Base-by-base conservation (phyloP, 495 filamentous ascomycete species). In the Darksidea phi region DNA sequence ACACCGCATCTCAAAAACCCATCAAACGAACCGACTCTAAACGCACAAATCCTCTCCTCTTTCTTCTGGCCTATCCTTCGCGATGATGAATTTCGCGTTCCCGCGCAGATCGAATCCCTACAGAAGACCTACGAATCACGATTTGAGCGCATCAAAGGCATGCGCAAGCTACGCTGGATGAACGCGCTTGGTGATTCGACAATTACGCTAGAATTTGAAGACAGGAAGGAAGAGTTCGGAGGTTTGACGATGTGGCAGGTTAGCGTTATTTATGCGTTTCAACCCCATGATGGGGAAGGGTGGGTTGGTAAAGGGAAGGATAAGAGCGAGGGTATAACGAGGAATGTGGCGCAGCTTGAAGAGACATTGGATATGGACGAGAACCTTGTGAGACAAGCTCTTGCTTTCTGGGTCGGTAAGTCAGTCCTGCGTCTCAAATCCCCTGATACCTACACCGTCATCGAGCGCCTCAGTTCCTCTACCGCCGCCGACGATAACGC, bases 1-100 rank as follows among this genome's bases (percentile, higher is more conserved):
- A 53, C 48, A 17, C 57, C 57, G 18, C 13, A 1, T 34, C 51
- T 49, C 4, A 51, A 57, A 43, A 42, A 3, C 28, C 3, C 63
- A 21, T 43, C 59, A 15, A 20, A 54, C 25, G 41, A 37, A 1
- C 48, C 43, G 2, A 59, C 37, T 13, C 65, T 67, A 34, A 67
- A 67, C 38, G 83, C 90, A 6, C 89, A 92, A 56, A 92, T 97
- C 48, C 77, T 97, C 4, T 96, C 90, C 0, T 83, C 89, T n/a
- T 84, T 95, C 66, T 99, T 93, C 78, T 99, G 94, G 94, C 93
- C 95, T 0, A 77, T 85, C 1, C 77, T 97, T 11, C 86, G 90
- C 42, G 83, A 88, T 18, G 88, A 92, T 64, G 78, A 79, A 23
- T 97, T 95, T 74, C 70, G 76, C 32, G 74, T 95, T 10, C 94